Evolutionary conservation across 2,329 filamentous ascomycete genomes (phyloP).

Genomic region (Teratosphaeria zuluensis): DNA sequence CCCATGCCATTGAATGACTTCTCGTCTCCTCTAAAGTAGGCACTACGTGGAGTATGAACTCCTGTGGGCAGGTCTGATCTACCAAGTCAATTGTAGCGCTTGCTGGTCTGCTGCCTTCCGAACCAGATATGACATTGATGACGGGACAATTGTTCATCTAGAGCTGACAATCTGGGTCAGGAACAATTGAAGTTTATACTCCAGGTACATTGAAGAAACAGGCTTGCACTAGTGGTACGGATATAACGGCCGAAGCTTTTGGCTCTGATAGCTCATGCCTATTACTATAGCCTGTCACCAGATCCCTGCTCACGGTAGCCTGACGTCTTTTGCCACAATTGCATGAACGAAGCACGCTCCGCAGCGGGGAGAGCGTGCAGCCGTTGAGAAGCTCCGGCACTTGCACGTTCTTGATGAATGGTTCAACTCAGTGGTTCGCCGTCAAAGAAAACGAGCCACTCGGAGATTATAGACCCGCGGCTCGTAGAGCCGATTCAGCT

Average conservation of each 20-base stretch:
- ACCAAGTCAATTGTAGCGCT: too few species aligned
- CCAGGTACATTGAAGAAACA: too few species aligned
- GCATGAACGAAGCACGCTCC: not conserved
- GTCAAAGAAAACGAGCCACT: not conserved
- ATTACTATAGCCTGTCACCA: not conserved
- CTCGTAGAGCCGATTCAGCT: not conserved
- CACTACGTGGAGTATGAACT: too few species aligned
- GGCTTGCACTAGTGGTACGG: not conserved
- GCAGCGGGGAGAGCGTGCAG: not conserved
- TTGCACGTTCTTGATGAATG: not conserved
- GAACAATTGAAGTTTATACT: too few species aligned
- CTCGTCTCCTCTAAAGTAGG: too few species aligned
- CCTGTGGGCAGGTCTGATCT: too few species aligned
- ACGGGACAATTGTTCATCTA: too few species aligned
- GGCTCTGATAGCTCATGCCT: not conserved
- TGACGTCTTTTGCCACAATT: not conserved
- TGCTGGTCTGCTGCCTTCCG: too few species aligned
- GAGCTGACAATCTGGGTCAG: too few species aligned
- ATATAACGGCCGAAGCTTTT: not conserved
- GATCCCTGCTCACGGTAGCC: not conserved
- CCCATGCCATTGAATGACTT: too few species aligned
- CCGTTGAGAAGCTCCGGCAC: not conserved
- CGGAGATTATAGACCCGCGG: not conserved
- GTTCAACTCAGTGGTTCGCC: not conserved
- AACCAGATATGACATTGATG: too few species aligned